Evolutionary conservation across 2,329 filamentous ascomycete species (phyloP).

Genomic region (Cytospora leucostoma): DNA sequence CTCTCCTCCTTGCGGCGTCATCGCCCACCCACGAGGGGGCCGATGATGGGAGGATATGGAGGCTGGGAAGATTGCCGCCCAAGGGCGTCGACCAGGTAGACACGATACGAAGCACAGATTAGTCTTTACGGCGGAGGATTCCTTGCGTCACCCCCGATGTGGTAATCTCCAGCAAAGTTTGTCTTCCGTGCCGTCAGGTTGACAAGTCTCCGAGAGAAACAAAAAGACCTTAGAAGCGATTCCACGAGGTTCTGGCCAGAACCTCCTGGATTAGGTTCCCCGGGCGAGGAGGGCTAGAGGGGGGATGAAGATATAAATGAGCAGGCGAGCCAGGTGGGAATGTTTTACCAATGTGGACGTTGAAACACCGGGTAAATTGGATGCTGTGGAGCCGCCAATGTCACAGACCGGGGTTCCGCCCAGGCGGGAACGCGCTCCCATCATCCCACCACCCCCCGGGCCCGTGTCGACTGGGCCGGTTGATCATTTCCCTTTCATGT

Average conservation of each 20-base stretch:
- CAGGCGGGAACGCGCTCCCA: constrained; percentile 10
- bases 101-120: neutral
- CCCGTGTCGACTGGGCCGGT: neutral
- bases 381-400: constrained; percentile 13
- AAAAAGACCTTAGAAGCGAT: no score
- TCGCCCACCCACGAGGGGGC: no score
- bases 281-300: neutral
- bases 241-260: no score
- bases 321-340: neutral
- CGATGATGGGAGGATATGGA: no score
- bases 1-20: no score
- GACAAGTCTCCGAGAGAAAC: neutral
- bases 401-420: constrained; percentile 7
- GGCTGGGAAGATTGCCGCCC: no score
- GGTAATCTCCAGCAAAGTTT: neutral
- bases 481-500: constrained; percentile 19
- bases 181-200: neutral
- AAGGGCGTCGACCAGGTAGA: no score
- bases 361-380: constrained; percentile 20
- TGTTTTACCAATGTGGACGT: neutral
- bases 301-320: neutral
- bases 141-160: neutral
- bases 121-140: neutral
- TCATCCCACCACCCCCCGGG: neutral
- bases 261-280: no score